Evolutionary conservation across 1,139 yeast genomes (phyloP).

Genomic region (Lodderomyces margitis): DNA sequence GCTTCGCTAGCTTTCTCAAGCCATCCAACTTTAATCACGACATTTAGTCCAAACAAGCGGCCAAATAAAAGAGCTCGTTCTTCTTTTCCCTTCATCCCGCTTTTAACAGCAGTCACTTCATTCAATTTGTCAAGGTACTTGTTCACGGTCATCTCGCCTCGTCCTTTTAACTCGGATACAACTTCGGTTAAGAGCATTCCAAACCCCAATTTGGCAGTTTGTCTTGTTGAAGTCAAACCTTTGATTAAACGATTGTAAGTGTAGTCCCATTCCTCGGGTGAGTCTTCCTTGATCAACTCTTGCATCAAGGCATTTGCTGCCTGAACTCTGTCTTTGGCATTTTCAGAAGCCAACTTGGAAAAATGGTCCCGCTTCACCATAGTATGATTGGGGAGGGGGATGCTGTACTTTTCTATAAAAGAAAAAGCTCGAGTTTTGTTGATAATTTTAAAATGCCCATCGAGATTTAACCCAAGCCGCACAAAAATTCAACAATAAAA

Average conservation of each 20-base stretch:
- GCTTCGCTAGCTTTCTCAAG: slow-evolving; percentile 17
- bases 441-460: slow-evolving; percentile 4
- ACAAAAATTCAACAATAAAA: neutral
- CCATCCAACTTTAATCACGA: neutral
- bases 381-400: too few species aligned
- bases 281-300: slow-evolving; percentile 49
- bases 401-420: too few species aligned
- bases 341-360: slow-evolving; percentile 75
- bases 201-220: slow-evolving; percentile 83
- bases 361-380: slow-evolving; percentile 70
- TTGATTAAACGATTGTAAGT: slow-evolving; percentile 74
- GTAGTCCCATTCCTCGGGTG: slow-evolving; percentile 71
- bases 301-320: slow-evolving; percentile 69
- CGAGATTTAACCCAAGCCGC: neutral
- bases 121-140: slow-evolving; percentile 46
- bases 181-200: slow-evolving; percentile 86
- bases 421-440: too few species aligned
- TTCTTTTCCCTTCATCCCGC: slow-evolving; percentile 73
- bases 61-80: slow-evolving; percentile 83
- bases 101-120: slow-evolving; percentile 40
- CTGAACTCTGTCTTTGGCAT: slow-evolving; percentile 65
- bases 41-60: slow-evolving; percentile 60
- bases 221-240: slow-evolving; percentile 81
- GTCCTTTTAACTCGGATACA: slow-evolving; percentile 44
- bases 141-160: slow-evolving; percentile 23